Percentiles rank a stretch among this genome's conserved stretches.
phyloP scores from a whole-genome alignment of 1,284 basidiomycete species.

The Cryptococcus hybrid region DNA sequence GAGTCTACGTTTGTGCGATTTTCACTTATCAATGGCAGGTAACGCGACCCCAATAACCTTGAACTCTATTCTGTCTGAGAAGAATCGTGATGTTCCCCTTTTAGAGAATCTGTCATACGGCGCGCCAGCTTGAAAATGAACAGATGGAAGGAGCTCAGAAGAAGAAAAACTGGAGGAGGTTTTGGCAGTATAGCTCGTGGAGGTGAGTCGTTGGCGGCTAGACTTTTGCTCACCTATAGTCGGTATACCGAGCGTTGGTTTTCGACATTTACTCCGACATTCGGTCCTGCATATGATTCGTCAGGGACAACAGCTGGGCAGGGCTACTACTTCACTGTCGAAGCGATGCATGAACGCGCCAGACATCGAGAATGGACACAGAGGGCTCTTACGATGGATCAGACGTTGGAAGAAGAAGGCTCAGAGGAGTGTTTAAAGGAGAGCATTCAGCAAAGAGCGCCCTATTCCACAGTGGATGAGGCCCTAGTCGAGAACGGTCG shows the following conservation, averaged over 20 bases:
- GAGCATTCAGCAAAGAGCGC: conserved; percentile 11
- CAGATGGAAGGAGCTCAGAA: conserved; percentile 37
- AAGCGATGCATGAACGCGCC: conserved; percentile 37
- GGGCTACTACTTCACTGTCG: conserved; percentile 35
- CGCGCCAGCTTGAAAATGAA: conserved; percentile 37
- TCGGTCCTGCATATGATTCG: conserved; percentile 41
- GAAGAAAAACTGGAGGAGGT: conserved; percentile 12
- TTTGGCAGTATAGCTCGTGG: conserved; percentile 29
- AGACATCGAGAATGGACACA: conserved; percentile 22
- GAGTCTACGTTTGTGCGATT: not conserved
- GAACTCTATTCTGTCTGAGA: conserved; percentile 20
- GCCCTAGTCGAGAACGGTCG: conserved; percentile 29
- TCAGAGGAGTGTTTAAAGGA: conserved; percentile 1
- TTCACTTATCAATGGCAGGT: conserved; percentile 15
- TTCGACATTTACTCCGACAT: conserved; percentile 29
- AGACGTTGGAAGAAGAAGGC: conserved; percentile 4
- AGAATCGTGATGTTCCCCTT: conserved; percentile 9
- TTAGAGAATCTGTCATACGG: conserved; percentile 31
- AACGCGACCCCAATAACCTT: conserved; percentile 31
- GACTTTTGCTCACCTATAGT: not conserved
- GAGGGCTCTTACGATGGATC: not conserved
- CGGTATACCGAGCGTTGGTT: conserved; percentile 15
- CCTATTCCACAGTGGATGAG: conserved; percentile 16
- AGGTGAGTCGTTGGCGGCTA: conserved; percentile 18
- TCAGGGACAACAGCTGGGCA: conserved; percentile 20